Percentiles rank a stretch among this genome's conserved stretches.
phyloP scores from a whole-genome alignment of 1,139 yeast species.

The Saccharomyces hybrid region DNA sequence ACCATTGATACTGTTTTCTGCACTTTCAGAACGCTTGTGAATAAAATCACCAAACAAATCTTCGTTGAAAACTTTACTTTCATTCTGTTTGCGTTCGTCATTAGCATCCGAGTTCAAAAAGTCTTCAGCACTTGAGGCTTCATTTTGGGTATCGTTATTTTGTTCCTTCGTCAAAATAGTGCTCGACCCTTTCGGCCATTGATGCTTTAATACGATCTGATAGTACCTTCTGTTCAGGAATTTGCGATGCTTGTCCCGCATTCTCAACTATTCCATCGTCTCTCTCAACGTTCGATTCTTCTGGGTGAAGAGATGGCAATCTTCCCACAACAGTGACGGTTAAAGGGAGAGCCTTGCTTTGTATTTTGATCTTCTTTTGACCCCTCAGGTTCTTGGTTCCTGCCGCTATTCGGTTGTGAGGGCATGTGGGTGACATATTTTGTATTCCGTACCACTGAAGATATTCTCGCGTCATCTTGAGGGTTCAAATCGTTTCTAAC shows the following conservation, averaged over 20 bases:
- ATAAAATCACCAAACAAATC: slow-evolving; percentile 27
- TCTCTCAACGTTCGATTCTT: not conserved
- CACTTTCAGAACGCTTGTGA: slow-evolving; percentile 2
- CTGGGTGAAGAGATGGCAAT: not conserved
- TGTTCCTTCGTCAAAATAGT: not conserved
- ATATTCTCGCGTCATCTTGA: slow-evolving; percentile 9
- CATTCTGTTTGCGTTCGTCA: not conserved
- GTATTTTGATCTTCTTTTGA: not conserved
- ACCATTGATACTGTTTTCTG: not conserved
- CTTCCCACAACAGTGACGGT: not conserved
- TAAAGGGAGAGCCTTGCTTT: not conserved
- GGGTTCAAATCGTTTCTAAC: not conserved
- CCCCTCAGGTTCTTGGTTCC: not conserved
- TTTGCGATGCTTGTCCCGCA: not conserved
- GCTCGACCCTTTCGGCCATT: not conserved
- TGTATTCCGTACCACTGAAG: slow-evolving; percentile 12
- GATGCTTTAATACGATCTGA: not conserved
- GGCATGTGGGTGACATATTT: not conserved
- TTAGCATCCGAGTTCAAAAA: not conserved
- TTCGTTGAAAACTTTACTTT: slow-evolving; percentile 22
- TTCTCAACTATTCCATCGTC: not conserved
- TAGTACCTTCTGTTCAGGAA: not conserved
- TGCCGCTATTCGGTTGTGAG: not conserved
- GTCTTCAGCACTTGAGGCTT: not conserved
- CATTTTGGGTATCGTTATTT: not conserved